These are phyloP conservation scores for Tripidium arundinaceum DNA, from an alignment of 202 grass and related monocot genomes.

Conservation along the genomic window DNA sequence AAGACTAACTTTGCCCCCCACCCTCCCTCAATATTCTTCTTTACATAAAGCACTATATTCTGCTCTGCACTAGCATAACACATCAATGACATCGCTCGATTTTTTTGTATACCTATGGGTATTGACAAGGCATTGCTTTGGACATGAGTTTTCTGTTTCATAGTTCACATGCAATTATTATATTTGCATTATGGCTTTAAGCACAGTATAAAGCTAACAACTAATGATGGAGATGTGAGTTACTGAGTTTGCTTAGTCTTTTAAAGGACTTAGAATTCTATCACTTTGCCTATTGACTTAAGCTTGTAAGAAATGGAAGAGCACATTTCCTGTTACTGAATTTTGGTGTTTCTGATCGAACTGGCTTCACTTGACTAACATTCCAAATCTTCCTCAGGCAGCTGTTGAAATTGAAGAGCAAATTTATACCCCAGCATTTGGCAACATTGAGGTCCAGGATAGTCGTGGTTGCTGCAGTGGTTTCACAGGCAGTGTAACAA, in stretches of 20 bases:
- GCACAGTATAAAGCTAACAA: background rate
- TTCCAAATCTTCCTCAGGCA: slow-evolving; percentile 31
- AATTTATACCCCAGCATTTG: slow-evolving; percentile 34
- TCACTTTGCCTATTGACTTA: background rate
- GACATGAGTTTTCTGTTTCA: background rate
- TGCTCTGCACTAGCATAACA: too few species aligned
- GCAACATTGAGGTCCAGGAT: slow-evolving; percentile 30
- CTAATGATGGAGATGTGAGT: background rate
- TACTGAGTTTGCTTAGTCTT: background rate
- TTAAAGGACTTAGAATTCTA: background rate
- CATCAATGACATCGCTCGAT: background rate
- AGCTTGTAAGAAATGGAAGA: slow-evolving; percentile 7
- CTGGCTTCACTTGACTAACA: slow-evolving; percentile 13
- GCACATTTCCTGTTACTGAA: background rate
- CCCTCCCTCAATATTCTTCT: too few species aligned
- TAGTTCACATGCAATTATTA: background rate
- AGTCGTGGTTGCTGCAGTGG: slow-evolving; percentile 46
- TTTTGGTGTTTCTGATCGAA: background rate
- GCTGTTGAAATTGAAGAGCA: slow-evolving; percentile 39
- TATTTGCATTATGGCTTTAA: background rate
- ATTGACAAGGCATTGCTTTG: background rate
- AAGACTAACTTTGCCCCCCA: too few species aligned
- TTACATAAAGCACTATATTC: too few species aligned
- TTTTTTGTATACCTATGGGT: background rate
- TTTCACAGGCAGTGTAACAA: slow-evolving; percentile 51